Conservation (phyloP, 1,284 basidiomycete genomes). For the Calocybe gambosa region DNA sequence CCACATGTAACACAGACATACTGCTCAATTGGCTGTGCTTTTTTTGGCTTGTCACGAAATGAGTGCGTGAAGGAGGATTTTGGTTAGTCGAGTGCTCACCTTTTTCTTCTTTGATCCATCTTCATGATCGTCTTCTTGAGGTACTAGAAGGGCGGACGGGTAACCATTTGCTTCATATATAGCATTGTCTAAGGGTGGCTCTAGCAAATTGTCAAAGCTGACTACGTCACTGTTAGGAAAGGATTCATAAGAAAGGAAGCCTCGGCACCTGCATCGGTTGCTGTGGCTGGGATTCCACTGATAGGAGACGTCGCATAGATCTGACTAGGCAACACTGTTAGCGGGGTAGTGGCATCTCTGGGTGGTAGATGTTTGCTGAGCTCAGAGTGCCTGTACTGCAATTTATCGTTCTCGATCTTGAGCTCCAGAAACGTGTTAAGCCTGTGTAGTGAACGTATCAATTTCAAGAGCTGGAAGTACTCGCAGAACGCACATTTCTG, state of each 20-base stretch:
- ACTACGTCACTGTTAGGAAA: slow-evolving; percentile 3
- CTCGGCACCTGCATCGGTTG: slow-evolving; percentile 13
- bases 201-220: slow-evolving; percentile 11
- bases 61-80: background rate
- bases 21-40: slow-evolving; percentile 49
- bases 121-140: slow-evolving; percentile 29
- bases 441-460: slow-evolving; percentile 32
- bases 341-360: slow-evolving; percentile 11
- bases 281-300: slow-evolving; percentile 7
- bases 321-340: slow-evolving; percentile 19
- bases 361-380: slow-evolving; percentile 26
- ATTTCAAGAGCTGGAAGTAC: background rate
- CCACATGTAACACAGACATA: slow-evolving; percentile 77
- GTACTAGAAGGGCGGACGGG: background rate
- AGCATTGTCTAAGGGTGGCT: slow-evolving; percentile 6
- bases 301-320: slow-evolving; percentile 32
- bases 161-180: slow-evolving; percentile 2
- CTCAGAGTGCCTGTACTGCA: slow-evolving; percentile 48
- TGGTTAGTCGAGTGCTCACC: slow-evolving; percentile 19
- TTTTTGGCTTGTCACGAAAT: slow-evolving; percentile 35
- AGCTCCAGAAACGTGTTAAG: slow-evolving; percentile 74
- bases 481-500: slow-evolving; percentile 48
- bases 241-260: slow-evolving; percentile 10
- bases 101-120: slow-evolving; percentile 39
- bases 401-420: slow-evolving; percentile 69